phyloP scores from a whole-genome alignment of 345 rosid species.

The Dovyalis caffra region DNA sequence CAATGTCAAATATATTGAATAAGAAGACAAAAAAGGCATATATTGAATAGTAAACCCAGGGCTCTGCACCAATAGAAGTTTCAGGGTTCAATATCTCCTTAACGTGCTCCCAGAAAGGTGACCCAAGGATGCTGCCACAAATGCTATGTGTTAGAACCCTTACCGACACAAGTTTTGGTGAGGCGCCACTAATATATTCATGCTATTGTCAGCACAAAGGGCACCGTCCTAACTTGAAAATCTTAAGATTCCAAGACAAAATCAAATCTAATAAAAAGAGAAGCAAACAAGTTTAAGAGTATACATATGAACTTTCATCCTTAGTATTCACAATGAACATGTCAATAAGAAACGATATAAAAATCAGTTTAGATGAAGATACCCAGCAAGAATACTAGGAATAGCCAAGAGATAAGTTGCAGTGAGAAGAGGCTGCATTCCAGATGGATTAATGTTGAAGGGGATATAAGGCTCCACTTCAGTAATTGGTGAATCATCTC shows the following conservation, averaged over 20 bases:
- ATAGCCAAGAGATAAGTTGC: slow-evolving; percentile 81
- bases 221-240: slow-evolving; percentile 3
- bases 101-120: slow-evolving; percentile 70
- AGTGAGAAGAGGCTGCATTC: slow-evolving; percentile 97
- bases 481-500: slow-evolving; percentile 82
- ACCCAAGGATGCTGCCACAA: slow-evolving; percentile 65
- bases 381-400: slow-evolving; percentile 96
- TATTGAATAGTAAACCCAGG: slow-evolving; percentile 86
- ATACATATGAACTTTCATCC: neutral
- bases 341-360: neutral
- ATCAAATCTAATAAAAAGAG: neutral
- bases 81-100: slow-evolving; percentile 88
- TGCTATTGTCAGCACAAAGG: neutral
- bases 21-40: slow-evolving; percentile 86
- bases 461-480: slow-evolving; percentile 97
- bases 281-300: neutral
- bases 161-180: neutral
- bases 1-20: slow-evolving; percentile 94
- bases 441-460: slow-evolving; percentile 91
- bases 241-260: neutral
- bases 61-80: slow-evolving; percentile 79
- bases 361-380: slow-evolving; percentile 7
- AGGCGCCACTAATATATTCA: neutral
- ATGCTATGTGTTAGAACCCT: slow-evolving; percentile 27
- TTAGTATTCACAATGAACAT: slow-evolving; percentile 8